These are phyloP conservation scores for Trichoderma sp. DNA, from an alignment of 2,329 filamentous ascomycete species.

Conservation along the genomic window DNA sequence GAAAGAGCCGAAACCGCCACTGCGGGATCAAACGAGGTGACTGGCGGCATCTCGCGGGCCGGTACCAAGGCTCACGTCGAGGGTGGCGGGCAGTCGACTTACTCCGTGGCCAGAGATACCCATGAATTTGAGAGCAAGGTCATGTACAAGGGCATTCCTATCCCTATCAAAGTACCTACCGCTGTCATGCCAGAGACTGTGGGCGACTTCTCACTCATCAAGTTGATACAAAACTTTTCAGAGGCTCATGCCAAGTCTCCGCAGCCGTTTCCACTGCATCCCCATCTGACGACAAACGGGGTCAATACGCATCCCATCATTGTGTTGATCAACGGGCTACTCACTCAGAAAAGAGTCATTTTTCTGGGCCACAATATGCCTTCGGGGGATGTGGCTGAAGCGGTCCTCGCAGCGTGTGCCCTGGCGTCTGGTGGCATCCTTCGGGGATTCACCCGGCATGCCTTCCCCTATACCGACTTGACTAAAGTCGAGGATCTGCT, in stretches of 20 bases:
- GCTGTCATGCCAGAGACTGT: constrained; percentile 94
- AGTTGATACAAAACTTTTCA: constrained; percentile 93
- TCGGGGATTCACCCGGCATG: constrained; percentile 90
- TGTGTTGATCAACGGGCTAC: constrained; percentile 87
- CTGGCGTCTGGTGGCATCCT: constrained; percentile 91
- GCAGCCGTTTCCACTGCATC: constrained; percentile 82
- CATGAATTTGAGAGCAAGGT: constrained; percentile 97
- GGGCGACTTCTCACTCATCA: constrained; percentile 95
- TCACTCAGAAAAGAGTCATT: constrained; percentile 95
- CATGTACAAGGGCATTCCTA: constrained; percentile 93
- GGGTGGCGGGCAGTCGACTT: constrained; percentile 62
- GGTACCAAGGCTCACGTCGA: constrained; percentile 67
- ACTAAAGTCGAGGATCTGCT: constrained; percentile 97
- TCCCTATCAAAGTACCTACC: constrained; percentile 94
- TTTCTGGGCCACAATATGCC: constrained; percentile 95
- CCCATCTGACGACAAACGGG: constrained; percentile 91
- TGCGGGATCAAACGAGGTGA: constrained; percentile 47
- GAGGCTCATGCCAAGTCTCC: constrained; percentile 79
- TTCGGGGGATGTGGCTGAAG: constrained; percentile 93
- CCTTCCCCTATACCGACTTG: constrained; percentile 96
- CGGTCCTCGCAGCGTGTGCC: constrained; percentile 95
- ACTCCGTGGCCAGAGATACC: constrained; percentile 85
- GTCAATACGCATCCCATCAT: constrained; percentile 91
- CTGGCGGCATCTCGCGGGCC: constrained; percentile 58
- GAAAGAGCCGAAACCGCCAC: constrained; percentile 54